Evolutionary conservation across 371 early-diverging fungal species (phyloP).

Genomic region (Apophysomyces ossiformis): DNA sequence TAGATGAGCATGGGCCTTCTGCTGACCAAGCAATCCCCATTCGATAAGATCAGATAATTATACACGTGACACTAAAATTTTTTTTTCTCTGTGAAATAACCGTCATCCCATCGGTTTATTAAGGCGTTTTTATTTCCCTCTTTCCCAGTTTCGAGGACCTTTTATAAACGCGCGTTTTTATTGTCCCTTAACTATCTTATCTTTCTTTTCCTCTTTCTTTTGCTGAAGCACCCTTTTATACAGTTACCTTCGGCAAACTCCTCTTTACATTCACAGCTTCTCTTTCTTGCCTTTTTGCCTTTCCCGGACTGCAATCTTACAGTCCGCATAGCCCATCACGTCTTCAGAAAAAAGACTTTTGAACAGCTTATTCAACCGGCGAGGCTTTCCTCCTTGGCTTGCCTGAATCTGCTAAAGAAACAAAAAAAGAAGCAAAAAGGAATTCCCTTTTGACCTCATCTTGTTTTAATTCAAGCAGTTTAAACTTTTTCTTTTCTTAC

Average conservation of each 20-base stretch:
- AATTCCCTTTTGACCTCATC: conserved; percentile 8
- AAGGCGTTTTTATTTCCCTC: no score
- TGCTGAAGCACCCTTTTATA: conserved; percentile 18
- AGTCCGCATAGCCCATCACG: conserved; percentile 71
- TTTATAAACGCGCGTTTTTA: conserved; percentile 7
- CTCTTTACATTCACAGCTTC: neutral
- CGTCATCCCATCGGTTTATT: neutral
- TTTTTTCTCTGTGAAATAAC: neutral
- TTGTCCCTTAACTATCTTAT: neutral
- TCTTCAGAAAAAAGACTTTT: conserved; percentile 69
- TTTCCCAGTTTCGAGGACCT: neutral
- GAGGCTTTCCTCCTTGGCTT: conserved; percentile 74
- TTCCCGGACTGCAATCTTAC: conserved; percentile 56
- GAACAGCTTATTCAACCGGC: conserved; percentile 65
- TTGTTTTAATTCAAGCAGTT: conserved; percentile 27
- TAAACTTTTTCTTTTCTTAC: conserved; percentile 25
- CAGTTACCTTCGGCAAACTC: conserved; percentile 10
- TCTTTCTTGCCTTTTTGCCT: conserved; percentile 13
- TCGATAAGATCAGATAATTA: neutral
- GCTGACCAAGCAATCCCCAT: neutral
- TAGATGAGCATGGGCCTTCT: neutral
- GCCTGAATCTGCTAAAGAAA: conserved; percentile 36
- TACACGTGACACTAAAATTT: neutral
- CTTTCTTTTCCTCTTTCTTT: conserved; percentile 5
- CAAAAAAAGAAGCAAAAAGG: neutral